A percentile compares a stretch with the other conserved stretches of the same genome.
Conservation (phyloP, 148 eudicot species). For the Bassia scoparia region DNA sequence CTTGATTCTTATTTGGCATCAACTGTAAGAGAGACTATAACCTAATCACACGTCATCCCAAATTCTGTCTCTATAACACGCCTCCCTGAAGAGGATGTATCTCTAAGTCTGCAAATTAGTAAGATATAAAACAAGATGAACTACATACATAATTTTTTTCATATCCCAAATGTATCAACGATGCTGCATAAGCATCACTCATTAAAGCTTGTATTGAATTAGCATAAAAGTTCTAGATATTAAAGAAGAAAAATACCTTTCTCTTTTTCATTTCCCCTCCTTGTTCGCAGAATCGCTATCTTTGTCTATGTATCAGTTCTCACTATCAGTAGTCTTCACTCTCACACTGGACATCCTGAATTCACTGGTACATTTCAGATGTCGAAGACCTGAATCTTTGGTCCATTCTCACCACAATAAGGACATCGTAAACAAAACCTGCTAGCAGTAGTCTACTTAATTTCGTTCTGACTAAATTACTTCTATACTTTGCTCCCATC, state of each 20-base stretch:
- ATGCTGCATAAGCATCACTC: neutral
- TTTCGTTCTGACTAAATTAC: slow-evolving; percentile 76
- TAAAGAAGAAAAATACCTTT: slow-evolving; percentile 36
- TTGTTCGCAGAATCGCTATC: slow-evolving; percentile 70
- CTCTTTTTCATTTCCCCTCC: slow-evolving; percentile 67
- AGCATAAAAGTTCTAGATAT: neutral
- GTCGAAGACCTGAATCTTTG: slow-evolving; percentile 45
- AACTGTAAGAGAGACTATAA: slow-evolving; percentile 33
- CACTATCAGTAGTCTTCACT: slow-evolving; percentile 56
- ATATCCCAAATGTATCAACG: neutral
- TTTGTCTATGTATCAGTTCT: slow-evolving; percentile 43
- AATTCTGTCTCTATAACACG: slow-evolving; percentile 87
- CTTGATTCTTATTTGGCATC: slow-evolving; percentile 43
- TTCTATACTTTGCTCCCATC: slow-evolving; percentile 87
- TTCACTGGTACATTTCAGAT: slow-evolving; percentile 52
- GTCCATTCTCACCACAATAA: slow-evolving; percentile 63
- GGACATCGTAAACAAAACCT: slow-evolving; percentile 82
- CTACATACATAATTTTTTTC: neutral
- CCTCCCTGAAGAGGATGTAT: slow-evolving; percentile 92
- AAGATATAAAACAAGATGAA: neutral
- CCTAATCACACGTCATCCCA: slow-evolving; percentile 69
- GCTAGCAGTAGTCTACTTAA: too few species aligned
- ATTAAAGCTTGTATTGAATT: neutral
- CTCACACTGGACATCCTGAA: slow-evolving; percentile 49
- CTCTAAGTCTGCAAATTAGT: slow-evolving; percentile 50